Evolutionary conservation across 2,329 filamentous ascomycete species (phyloP), one percentile per base, ranked within the genome.

Genomic region (Blumeria graminis): DNA sequence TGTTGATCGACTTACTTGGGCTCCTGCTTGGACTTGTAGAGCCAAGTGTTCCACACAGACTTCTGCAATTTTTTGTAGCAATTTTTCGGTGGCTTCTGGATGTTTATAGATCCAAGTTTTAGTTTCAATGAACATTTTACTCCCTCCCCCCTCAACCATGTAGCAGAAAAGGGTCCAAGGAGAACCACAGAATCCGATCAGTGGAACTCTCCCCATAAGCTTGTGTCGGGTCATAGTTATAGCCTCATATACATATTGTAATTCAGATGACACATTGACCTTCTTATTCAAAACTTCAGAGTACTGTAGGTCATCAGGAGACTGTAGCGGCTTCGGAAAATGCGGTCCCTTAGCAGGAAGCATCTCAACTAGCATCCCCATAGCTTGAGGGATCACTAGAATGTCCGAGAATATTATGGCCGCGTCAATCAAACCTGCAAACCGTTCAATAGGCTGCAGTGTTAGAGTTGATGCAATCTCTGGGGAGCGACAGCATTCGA

Each of bases 391-490:
- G 60, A 98, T 89, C 50, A 98, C 92, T 39, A 98, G 79, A 62
- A 98, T 98, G 68, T 98, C 92, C 57, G 87, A 94, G 75, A 98
- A 98, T 69, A 98, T 98, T 65, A 98, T 98, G 58, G 92, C 89
- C 33, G 88, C 90, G 69, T 98, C 92, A 63, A 98, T 80, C 59
- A 98, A 81, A 46, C 88, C 89, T 45, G 77, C 82, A 67, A 82
- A 98, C 56, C 92, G 87, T 64, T 95, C 88, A 65, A 98, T 82
- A 56, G 92, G 92, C 70, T 98, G 92, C 33, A 98, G 77, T 6
- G 92, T 98, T 63, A 98, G 73, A 41, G 85, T 93, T 35, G 88
- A 95, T 55, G 92, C 87, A 61, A 96, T 82, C 69, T 96, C 88
- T 57, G 92, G 87, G 65, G 82, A 80, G 56, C 92, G 88, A 70